Percentiles rank a stretch among this genome's conserved stretches.
phyloP scores from a whole-genome alignment of 73 alveolate genomes.

The Paramecium biaurelia region DNA sequence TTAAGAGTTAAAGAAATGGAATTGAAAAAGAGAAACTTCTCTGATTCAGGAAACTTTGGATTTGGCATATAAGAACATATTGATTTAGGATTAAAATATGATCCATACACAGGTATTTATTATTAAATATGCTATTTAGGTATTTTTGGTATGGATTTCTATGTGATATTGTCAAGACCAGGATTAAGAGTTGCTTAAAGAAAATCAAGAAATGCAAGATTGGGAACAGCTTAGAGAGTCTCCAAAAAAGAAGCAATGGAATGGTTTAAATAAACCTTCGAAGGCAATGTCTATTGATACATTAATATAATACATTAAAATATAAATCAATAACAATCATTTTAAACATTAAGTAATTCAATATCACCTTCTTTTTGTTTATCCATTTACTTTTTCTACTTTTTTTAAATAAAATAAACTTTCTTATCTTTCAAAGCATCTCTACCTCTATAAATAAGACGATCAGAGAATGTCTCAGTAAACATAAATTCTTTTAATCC shows the following conservation, averaged over 20 bases:
- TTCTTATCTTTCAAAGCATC: background rate
- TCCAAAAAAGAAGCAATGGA: constrained; percentile 63
- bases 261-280: constrained; percentile 66
- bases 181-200: constrained; percentile 75
- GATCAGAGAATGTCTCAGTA: constrained; percentile 37
- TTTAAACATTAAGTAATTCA: background rate
- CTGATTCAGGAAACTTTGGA: constrained; percentile 79
- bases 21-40: constrained; percentile 71
- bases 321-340: background rate
- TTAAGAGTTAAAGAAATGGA: constrained; percentile 81
- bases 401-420: background rate
- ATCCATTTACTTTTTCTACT: background rate
- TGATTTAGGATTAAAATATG: constrained; percentile 82
- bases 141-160: constrained; percentile 84
- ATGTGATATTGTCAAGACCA: constrained; percentile 73
- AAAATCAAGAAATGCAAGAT: constrained; percentile 61
- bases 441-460: constrained; percentile 55
- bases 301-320: constrained; percentile 50
- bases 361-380: background rate
- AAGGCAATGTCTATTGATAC: constrained; percentile 68
- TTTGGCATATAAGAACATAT: constrained; percentile 83
- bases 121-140: constrained; percentile 18
- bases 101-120: constrained; percentile 70
- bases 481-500: constrained; percentile 55
- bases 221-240: constrained; percentile 66